A percentile compares a stretch with the other conserved stretches of the same genome.
These are phyloP conservation scores for Ophiostoma sp. DNA, from an alignment of 2,329 filamentous ascomycete species.

Conservation along the genomic window DNA sequence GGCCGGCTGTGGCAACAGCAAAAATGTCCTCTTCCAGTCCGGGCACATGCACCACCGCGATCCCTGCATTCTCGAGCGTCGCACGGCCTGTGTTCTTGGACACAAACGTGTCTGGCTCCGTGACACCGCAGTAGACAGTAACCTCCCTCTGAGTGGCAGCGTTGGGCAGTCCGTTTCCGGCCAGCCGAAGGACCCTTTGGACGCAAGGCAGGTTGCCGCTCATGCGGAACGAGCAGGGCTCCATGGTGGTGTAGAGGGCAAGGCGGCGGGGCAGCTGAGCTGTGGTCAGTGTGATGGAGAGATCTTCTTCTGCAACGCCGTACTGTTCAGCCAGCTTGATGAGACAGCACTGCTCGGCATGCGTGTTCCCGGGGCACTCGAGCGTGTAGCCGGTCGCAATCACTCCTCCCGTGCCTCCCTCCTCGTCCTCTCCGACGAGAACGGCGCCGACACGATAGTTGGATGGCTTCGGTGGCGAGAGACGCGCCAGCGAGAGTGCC, in stretches of 20 bases:
- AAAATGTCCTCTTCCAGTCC: constrained; percentile 80
- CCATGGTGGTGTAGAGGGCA: constrained; percentile 87
- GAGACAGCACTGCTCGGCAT: constrained; percentile 91
- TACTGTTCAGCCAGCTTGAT: constrained; percentile 58
- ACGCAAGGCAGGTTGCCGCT: constrained; percentile 74
- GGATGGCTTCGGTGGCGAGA: constrained; percentile 78
- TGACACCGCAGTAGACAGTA: constrained; percentile 79
- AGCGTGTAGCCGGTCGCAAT: constrained; percentile 63
- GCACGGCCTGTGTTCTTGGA: constrained; percentile 68
- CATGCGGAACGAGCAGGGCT: constrained; percentile 69
- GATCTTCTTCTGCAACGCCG: constrained; percentile 47
- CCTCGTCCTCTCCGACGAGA: constrained; percentile 52
- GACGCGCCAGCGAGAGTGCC: constrained; percentile 68
- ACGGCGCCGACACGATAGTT: constrained; percentile 95
- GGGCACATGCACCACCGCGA: constrained; percentile 65
- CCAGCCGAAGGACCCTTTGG: constrained; percentile 65
- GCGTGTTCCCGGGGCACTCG: constrained; percentile 86
- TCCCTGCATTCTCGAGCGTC: constrained; percentile 64
- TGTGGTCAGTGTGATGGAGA: constrained; percentile 46
- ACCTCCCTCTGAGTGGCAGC: not conserved
- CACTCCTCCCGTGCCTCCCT: constrained; percentile 34
- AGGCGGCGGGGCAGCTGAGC: constrained; percentile 34
- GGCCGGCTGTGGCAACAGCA: constrained; percentile 75
- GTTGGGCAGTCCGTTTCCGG: constrained; percentile 28
- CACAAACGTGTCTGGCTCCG: constrained; percentile 88